Conservation (phyloP, 768 basidiomycete genomes). For the Calocybe cyanea region DNA sequence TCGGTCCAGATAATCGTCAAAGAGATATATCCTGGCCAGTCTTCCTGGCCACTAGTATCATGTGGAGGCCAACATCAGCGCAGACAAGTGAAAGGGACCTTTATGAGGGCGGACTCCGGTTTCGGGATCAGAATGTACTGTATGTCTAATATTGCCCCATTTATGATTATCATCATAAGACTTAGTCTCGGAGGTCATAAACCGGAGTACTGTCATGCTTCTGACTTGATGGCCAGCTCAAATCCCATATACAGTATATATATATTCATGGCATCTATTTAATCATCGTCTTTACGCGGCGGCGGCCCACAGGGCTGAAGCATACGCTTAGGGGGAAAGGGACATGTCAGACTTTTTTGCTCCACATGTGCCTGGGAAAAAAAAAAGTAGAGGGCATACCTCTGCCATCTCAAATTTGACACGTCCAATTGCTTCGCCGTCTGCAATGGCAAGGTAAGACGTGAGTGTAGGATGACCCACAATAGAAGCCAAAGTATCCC, state of each 20-base stretch:
- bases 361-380: constrained; percentile 8
- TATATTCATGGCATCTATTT: constrained; percentile 10
- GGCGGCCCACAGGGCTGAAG: constrained; percentile 93
- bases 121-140: constrained; percentile 8
- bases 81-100: too few relatives aligned
- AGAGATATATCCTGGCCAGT: too few relatives aligned
- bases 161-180: too few relatives aligned
- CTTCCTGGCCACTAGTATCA: not conserved
- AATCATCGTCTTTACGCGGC: constrained; percentile 85
- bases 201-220: constrained; percentile 5
- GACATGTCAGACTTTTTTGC: constrained; percentile 5
- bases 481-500: constrained; percentile 91
- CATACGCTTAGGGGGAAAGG: constrained; percentile 73
- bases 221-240: constrained; percentile 8
- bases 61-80: not conserved
- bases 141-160: not conserved
- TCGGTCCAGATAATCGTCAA: too few relatives aligned
- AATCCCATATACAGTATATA: not conserved
- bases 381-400: constrained; percentile 49
- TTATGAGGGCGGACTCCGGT: constrained; percentile 9
- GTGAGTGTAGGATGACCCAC: constrained; percentile 85
- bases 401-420: constrained; percentile 94
- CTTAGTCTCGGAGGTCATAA: too few relatives aligned
- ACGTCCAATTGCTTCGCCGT: constrained; percentile 88
- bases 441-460: constrained; percentile 88